Percentiles rank a stretch among this genome's conserved stretches.
phyloP scores from a whole-genome alignment of 176 grass and related monocot genomes.

The Miscanthus lutarioriparius region DNA sequence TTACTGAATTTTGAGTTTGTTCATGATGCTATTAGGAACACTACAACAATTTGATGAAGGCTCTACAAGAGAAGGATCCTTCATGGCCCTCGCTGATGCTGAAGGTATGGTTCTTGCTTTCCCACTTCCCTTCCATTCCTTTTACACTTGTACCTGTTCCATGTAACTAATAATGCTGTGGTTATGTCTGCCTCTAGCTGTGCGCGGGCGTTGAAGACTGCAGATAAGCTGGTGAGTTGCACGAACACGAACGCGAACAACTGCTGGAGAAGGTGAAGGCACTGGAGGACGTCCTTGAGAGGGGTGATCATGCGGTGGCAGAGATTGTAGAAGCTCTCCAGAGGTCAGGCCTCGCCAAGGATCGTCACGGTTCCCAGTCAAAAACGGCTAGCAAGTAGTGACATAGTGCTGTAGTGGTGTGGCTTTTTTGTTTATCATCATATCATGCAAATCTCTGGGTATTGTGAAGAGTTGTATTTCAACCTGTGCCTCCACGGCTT shows the following conservation, averaged over 20 bases:
- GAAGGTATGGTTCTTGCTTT: slow-evolving; percentile 30
- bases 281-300: slow-evolving; percentile 36
- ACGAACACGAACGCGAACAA: slow-evolving; percentile 19
- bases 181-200: slow-evolving; percentile 10
- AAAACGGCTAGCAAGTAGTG: slow-evolving; percentile 35
- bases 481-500: background rate
- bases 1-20: background rate
- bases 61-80: slow-evolving; percentile 40
- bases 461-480: background rate
- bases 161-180: background rate
- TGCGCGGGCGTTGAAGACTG: slow-evolving; percentile 27
- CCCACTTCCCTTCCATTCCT: background rate
- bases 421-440: background rate
- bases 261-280: slow-evolving; percentile 37
- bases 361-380: background rate
- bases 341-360: background rate
- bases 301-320: background rate
- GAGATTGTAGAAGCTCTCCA: slow-evolving; percentile 27
- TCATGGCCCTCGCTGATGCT: slow-evolving; percentile 53
- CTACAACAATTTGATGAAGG: slow-evolving; percentile 52
- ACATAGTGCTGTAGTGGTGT: background rate
- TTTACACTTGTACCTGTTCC: background rate
- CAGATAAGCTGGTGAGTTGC: slow-evolving; percentile 42
- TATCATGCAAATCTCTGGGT: background rate
- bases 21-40: slow-evolving; percentile 39